These are phyloP conservation scores for Prunus padus DNA, from an alignment of 306 rosid genomes.

Conservation along the genomic window DNA sequence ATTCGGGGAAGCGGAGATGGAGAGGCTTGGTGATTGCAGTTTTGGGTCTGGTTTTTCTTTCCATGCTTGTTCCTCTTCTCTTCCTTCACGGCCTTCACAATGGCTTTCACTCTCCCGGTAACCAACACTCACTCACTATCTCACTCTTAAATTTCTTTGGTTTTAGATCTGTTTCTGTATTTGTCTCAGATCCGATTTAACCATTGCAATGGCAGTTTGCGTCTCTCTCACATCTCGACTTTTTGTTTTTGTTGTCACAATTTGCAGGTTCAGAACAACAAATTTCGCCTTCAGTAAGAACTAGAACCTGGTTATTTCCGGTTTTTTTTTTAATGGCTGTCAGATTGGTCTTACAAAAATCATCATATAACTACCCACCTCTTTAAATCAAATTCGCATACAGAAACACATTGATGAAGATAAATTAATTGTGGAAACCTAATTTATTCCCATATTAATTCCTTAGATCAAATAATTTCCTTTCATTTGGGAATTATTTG, in stretches of 20 bases:
- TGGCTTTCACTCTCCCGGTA: slow-evolving; percentile 84
- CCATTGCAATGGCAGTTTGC: not conserved
- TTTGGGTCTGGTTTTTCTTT: slow-evolving; percentile 80
- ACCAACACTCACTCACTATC: slow-evolving; percentile 4
- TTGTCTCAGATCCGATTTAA: slow-evolving; percentile 20
- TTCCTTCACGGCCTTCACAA: slow-evolving; percentile 91
- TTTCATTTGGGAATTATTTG: no score
- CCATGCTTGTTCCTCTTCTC: slow-evolving; percentile 95
- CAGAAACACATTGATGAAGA: slow-evolving; percentile 12
- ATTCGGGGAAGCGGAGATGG: slow-evolving; percentile 78
- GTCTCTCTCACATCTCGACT: not conserved
- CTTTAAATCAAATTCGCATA: slow-evolving; percentile 4
- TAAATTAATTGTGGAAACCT: not conserved
- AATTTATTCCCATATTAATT: no score
- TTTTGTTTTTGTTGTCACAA: not conserved
- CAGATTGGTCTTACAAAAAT: slow-evolving; percentile 33
- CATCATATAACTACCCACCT: slow-evolving; percentile 7
- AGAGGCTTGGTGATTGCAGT: slow-evolving; percentile 81
- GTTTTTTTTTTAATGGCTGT: slow-evolving; percentile 19
- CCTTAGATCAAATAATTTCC: no score
- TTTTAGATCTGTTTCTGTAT: slow-evolving; percentile 50
- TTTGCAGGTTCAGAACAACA: slow-evolving; percentile 75
- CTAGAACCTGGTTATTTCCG: slow-evolving; percentile 10
- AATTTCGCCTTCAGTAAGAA: slow-evolving; percentile 64
- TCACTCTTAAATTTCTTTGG: not conserved